Percentiles rank a stretch among this genome's conserved stretches.
Evolutionary conservation across 768 basidiomycete genomes (phyloP).

Genomic region (Sistotremastrum suecicum): DNA sequence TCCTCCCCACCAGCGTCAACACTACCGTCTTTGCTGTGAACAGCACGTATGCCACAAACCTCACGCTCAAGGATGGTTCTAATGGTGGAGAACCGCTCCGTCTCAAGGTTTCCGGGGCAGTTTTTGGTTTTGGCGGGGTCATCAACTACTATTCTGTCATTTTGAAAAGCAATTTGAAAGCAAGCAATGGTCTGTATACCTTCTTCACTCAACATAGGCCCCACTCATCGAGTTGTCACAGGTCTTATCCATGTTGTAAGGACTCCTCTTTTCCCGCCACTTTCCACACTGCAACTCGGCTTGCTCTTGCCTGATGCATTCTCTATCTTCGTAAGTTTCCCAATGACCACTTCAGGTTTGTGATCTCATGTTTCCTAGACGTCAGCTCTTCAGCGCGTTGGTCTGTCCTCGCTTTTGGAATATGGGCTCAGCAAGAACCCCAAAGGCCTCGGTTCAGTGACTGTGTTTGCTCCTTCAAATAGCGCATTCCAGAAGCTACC

Average conservation of each 20-base stretch:
- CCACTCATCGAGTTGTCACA: constrained; percentile 6
- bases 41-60: constrained; percentile 36
- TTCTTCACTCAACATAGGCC: neutral
- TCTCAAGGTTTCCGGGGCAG: constrained; percentile 21
- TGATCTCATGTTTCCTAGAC: constrained; percentile 22
- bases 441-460: constrained; percentile 30
- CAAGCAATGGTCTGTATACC: constrained; percentile 33
- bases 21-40: constrained; percentile 31
- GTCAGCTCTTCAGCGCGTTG: constrained; percentile 39
- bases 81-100: constrained; percentile 32
- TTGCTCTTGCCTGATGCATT: constrained; percentile 30
- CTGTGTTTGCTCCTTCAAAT: constrained; percentile 41
- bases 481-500: constrained; percentile 35
- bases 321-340: constrained; percentile 30
- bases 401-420: constrained; percentile 30
- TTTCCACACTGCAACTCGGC: constrained; percentile 32
- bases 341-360: neutral
- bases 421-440: constrained; percentile 21
- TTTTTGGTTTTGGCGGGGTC: constrained; percentile 20
- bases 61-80: constrained; percentile 27
- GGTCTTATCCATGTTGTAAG: constrained; percentile 39
- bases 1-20: constrained; percentile 28
- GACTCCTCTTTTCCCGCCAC: constrained; percentile 41
- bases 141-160: constrained; percentile 39
- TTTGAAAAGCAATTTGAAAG: constrained; percentile 24